These are phyloP conservation scores for Camellia sinensis DNA, from an alignment of 148 eudicot genomes.

Conservation along the genomic window DNA sequence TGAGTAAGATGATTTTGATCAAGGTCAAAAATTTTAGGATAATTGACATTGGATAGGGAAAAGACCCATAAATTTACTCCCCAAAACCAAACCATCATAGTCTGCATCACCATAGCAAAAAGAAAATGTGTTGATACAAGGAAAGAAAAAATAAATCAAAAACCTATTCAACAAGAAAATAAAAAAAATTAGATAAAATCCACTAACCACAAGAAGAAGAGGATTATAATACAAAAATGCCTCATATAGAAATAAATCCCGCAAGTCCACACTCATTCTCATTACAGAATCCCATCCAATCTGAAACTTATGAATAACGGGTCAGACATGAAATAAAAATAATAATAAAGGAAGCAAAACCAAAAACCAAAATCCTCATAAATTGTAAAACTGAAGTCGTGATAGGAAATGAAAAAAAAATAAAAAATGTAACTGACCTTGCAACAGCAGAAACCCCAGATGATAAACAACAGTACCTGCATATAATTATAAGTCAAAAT, in stretches of 20 bases:
- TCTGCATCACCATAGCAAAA: conserved; percentile 49
- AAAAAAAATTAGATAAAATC: not conserved
- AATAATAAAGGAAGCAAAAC: not conserved
- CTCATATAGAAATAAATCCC: conserved; percentile 93
- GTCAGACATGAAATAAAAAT: not conserved
- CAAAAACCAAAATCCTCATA: not conserved
- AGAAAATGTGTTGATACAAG: conserved; percentile 10
- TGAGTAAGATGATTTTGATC: conserved; percentile 86
- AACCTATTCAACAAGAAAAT: not conserved
- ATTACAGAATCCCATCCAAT: conserved; percentile 97
- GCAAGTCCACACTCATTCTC: conserved; percentile 91
- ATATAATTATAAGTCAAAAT: conserved; percentile 18
- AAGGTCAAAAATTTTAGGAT: conserved; percentile 86
- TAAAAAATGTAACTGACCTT: conserved; percentile 50
- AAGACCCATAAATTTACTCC: conserved; percentile 93
- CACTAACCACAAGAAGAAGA: conserved; percentile 87
- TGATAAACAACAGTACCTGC: conserved; percentile 72
- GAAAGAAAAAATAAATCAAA: not conserved
- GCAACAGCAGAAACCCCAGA: conserved; percentile 85
- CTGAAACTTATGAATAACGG: conserved; percentile 34
- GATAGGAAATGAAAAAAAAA: not conserved
- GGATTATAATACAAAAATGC: conserved; percentile 97
- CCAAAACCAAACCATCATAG: conserved; percentile 92
- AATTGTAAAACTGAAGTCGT: not conserved
- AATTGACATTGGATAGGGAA: conserved; percentile 65